Evolutionary conservation across 306 rosid species (phyloP).

Genomic region (Vicia sativa): DNA sequence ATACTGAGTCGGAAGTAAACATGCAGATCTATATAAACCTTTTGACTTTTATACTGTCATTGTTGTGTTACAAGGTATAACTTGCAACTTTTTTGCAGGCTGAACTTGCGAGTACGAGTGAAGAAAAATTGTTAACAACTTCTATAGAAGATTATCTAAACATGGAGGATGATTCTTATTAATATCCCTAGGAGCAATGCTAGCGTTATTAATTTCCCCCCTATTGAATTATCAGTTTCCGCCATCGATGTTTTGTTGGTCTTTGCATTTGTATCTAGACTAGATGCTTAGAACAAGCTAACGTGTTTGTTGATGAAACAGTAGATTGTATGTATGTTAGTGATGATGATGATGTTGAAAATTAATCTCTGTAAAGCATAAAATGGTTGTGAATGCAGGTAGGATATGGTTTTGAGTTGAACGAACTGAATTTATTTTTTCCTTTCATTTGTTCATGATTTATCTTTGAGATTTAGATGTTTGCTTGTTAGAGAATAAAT

Average conservation of each 20-base stretch:
- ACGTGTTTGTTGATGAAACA: slow-evolving; percentile 28
- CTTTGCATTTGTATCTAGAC: slow-evolving; percentile 32
- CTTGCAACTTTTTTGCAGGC: slow-evolving; percentile 59
- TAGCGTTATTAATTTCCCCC: slow-evolving; percentile 19
- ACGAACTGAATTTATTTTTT: slow-evolving; percentile 2
- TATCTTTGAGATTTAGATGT: slow-evolving; percentile 1
- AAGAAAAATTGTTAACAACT: slow-evolving; percentile 44
- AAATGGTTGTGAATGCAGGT: slow-evolving; percentile 18
- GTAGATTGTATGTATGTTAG: slow-evolving; percentile 32
- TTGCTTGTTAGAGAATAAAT: too few species aligned
- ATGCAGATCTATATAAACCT: slow-evolving; percentile 17
- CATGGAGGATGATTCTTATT: slow-evolving; percentile 56
- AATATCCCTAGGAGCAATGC: slow-evolving; percentile 42
- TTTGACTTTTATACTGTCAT: neutral
- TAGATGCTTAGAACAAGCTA: slow-evolving; percentile 37
- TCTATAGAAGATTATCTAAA: slow-evolving; percentile 37
- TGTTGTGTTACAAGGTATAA: slow-evolving; percentile 24
- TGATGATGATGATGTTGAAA: slow-evolving; percentile 19
- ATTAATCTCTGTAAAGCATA: slow-evolving; percentile 31
- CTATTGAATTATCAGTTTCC: slow-evolving; percentile 34
- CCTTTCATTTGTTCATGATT: neutral
- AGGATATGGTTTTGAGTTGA: slow-evolving; percentile 21
- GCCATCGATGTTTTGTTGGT: slow-evolving; percentile 13
- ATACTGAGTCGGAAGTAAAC: neutral
- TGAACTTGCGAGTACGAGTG: slow-evolving; percentile 55